Evolutionary conservation across 345 rosid genomes (phyloP), one percentile per base, ranked within the genome.

Genomic region (Citrus inodora): DNA sequence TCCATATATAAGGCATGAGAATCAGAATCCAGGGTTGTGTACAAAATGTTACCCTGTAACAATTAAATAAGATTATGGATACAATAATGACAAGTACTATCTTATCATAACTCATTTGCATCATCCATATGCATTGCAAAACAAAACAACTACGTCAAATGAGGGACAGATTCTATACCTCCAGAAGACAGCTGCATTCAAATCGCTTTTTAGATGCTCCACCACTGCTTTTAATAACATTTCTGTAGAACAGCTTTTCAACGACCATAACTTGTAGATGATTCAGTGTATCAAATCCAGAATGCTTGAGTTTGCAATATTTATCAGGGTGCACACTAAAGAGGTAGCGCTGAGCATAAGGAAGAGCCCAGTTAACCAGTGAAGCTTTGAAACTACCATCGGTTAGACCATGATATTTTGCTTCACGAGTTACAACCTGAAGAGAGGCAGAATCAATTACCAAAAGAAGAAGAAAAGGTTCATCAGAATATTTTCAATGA

Each of bases 341-440:
- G 40, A 94, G 79, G 86, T 92, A 96, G 67, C 99, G 95, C 80
- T 96, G 99, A 58, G 97, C 95, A 89, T 89, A 94, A 76, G 99
- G 97, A 76, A 96, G 93, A 74, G 88, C 88, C 99, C 99, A 96
- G 80, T 92, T 86, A 76, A 94, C 78, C 78, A 96, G 80, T 73
- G 91, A 86, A 75, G 87, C 84, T 80, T 86, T 86, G 67, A 81
- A 82, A 79, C 84, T 81, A 78, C 84, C 76, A 78, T 90, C 95
- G 69, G 76, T 73, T 82, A 33, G 84, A 78, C 94, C 90, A 82
- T 84, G 67, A 79, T 81, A 88, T 78, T 81, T 87, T 11, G 97
- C 95, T 85, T 93, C 92, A 71, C 94, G 93, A 76, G 87, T 90
- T 82, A 92, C 90, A 30, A 91, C 88, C 99, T 95, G 87, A 69